phyloP scores from a whole-genome alignment of 768 basidiomycete species.

The Termitomyces sp. region DNA sequence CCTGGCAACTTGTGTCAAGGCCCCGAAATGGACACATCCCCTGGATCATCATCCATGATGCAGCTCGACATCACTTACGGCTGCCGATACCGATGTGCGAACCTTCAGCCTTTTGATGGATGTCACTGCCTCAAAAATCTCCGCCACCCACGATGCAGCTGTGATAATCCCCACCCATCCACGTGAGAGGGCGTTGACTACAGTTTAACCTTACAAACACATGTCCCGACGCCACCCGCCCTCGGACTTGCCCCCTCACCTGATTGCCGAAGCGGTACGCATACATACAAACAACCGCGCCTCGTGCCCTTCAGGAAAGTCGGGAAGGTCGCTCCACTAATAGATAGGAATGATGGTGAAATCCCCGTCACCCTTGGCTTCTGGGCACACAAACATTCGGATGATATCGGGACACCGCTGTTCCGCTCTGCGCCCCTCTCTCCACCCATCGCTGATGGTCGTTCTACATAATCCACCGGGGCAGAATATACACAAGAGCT shows the following conservation, averaged over 20 bases:
- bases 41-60: neutral
- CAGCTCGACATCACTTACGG: neutral
- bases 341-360: neutral
- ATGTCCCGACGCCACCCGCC: neutral
- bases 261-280: neutral
- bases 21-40: neutral
- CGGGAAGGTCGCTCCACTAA: neutral
- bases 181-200: neutral
- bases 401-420: neutral
- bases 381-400: neutral
- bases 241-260: neutral
- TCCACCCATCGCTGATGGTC: neutral
- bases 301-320: neutral
- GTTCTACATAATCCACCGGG: neutral
- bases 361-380: neutral
- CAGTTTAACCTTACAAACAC: neutral
- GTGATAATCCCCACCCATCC: too few relatives aligned
- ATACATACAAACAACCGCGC: neutral
- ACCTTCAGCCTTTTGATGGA: neutral
- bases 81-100: neutral
- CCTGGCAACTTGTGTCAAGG: neutral
- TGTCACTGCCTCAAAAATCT: neutral
- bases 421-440: neutral
- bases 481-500: neutral
- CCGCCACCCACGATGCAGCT: neutral